Evolutionary conservation across 305 asterid genomes (phyloP), one percentile per base, ranked within the genome.

Genomic region (Nicotiana rustica): DNA sequence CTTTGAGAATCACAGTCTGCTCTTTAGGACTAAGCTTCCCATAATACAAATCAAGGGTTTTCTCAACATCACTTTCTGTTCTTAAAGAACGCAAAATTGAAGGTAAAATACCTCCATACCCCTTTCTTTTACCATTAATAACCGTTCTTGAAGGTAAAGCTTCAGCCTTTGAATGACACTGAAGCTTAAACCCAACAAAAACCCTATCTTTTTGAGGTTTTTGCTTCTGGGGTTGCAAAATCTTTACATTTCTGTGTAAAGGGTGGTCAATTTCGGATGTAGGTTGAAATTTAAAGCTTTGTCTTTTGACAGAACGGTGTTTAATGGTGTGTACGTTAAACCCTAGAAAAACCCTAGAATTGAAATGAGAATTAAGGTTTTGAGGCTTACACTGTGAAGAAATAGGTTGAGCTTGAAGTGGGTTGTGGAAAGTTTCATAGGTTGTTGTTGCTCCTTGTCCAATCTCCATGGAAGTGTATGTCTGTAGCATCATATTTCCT

Each of bases 1-100:
- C 98, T 86, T 90, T 96, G 21, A 96, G 95, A 88, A 96, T 90
- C 86, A 96, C 93, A 14, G 98, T 96, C 82, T 92, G 93, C 90
- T 92, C 97, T 82, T 91, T 93, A 66, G 97, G 92, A 83, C 81
- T 91, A 29, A 94, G 93, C 86, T 91, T 91, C 86, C 91, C 96
- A 73, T 81, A 85, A 71, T 93, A 86, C 64, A 84, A 88, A 52
- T 88, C 88, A 82, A 96, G 97, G 10, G 89, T 85, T 80, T 85
- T 88, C 62, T 90, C 97, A 2, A 93, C 90, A 83, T 93, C 93
- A 87, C 49, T 88, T 52, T 88, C 97, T 18, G 84, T 81, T 44
- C 92, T 92, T 81, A 94, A 89, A 60, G 92, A 88, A 81, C 86
- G 87, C 70, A 96, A 87, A 84, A 96, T 77, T 1, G 91, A 87